Evolutionary conservation across 495 filamentous ascomycete species (phyloP), one percentile per base, ranked within the genome.

Genomic region (Aspergillus funiculosus): DNA sequence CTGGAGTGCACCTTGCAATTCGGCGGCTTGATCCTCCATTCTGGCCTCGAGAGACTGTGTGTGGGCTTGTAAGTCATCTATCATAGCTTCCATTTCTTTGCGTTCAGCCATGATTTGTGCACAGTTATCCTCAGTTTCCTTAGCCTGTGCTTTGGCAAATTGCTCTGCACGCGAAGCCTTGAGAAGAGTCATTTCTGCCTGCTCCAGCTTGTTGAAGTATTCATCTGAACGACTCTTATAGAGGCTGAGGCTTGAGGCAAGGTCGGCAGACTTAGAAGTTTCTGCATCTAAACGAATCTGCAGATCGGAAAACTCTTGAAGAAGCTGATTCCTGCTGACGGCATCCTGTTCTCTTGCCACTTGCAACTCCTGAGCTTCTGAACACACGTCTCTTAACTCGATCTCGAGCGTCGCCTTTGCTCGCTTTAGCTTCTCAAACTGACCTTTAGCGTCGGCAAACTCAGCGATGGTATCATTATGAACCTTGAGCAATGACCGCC

Each of bases 161-260:
- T 94, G 87, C 64, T 97, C 92, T 0, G 94, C 90, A 6, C 91
- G 77, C 38, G 78, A 81, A 32, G 92, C 91, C 64, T 95, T 96
- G 47, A 98, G 77, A 15, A 97, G 88, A 6, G 89, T 82, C 51
- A 97, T 91, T 60, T 98, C 92, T 11, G 92, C 92, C 60, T 96
- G 90, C 60, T 98, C 92, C 13, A 98, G 83, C 66, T 95, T 96
- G 72, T 78, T 87, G 69, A 96, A 98, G 56, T 98, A 98, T 60
- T 98, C 92, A 59, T 97, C 89, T 1, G 91, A 85, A 20, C 92
- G 83, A 32, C 79, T 80, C 77, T 95, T 97, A 75, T 97, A 98
- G 19, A 96, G 68, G 48, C 77, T 83, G 10, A 96, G 73, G 58
- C 83, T 94, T 9, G 89, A 85, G 11, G 79, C 79, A 13, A 95